Base-by-base conservation (phyloP, 2,329 filamentous ascomycete species). In the Fusarium secorum region DNA sequence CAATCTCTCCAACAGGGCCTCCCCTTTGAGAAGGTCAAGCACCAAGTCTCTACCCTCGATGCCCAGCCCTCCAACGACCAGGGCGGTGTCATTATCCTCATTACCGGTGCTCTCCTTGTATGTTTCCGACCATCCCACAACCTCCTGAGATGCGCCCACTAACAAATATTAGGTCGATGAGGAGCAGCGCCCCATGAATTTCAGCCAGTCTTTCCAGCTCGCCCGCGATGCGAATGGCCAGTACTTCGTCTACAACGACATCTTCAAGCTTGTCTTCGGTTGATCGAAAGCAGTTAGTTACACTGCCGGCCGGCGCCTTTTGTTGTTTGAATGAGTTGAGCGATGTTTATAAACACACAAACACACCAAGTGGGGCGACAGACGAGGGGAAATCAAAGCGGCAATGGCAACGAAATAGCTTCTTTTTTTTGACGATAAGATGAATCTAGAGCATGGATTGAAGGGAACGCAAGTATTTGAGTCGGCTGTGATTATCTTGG, bases 161-260 rank as follows among this genome's bases (percentile, higher is more conserved):
- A 33, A 62, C 55, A 48, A 75, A 53, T 24, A 14, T 18, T 45
- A 97, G 94, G 90, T 97, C 76, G 94, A 97, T 72, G 94, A 95
- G 75, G 90, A 94, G 83, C 86, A 92, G 81, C 89, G 89, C 78
- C 93, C 94, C 46, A 96, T 98, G 91, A 94, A 89, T 87, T 99
- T 95, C 84, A 91, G 91, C 61, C 95, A 98, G 85, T 84, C 88
- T 61, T 98, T 98, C 88, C 92, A 97, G 82, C 91, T 98, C 70
- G 82, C 89, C 73, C 90, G 89, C 67, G 91, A 94, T 60, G 82
- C 82, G 54, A 81, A 36, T 32, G 91, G 90, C 75, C 90, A 87
- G 83, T 97, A 92, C 86, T 98, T 89, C 81, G 92, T 98, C 80
- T 91, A 91, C 85, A 98, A 98, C 86, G 95, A 98, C 82, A 84